phyloP scores from a whole-genome alignment of 2,329 filamentous ascomycete species.

The Fusarium sambucinum region DNA sequence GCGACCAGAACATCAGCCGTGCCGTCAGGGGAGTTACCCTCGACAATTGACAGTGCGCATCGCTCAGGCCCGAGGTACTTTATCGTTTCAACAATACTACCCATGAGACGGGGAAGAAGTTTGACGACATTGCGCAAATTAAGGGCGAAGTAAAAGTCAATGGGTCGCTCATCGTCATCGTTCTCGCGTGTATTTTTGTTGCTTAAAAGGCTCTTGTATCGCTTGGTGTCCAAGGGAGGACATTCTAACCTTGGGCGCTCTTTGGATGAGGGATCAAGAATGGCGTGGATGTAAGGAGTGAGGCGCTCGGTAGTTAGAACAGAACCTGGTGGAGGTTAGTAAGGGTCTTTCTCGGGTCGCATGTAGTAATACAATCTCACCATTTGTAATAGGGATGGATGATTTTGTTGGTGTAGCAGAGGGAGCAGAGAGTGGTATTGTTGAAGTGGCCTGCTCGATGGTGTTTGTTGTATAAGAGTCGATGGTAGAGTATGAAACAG shows the following conservation, averaged over 20 bases:
- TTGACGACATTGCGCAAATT: constrained; percentile 61
- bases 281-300: constrained; percentile 48
- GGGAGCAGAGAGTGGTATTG: neutral
- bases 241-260: constrained; percentile 48
- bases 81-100: constrained; percentile 64
- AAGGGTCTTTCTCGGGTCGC: accelerated
- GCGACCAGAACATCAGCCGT: constrained; percentile 63
- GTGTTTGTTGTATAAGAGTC: constrained; percentile 10
- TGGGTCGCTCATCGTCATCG: neutral
- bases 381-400: constrained; percentile 14
- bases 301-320: constrained; percentile 40
- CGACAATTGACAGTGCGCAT: constrained; percentile 67
- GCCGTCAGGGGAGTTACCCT: constrained; percentile 67
- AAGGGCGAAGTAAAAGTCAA: constrained; percentile 65
- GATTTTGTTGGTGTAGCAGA: constrained; percentile 5
- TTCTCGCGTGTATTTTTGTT: neutral
- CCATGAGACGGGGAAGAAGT: constrained; percentile 64
- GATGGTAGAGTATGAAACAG: constrained; percentile 11
- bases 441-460: neutral
- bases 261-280: constrained; percentile 48
- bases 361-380: neutral
- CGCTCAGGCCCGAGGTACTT: constrained; percentile 62
- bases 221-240: constrained; percentile 37
- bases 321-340: constrained; percentile 50
- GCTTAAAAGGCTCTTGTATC: constrained; percentile 45